phyloP scores from a whole-genome alignment of 306 rosid genomes.

The Cicer bijugum region DNA sequence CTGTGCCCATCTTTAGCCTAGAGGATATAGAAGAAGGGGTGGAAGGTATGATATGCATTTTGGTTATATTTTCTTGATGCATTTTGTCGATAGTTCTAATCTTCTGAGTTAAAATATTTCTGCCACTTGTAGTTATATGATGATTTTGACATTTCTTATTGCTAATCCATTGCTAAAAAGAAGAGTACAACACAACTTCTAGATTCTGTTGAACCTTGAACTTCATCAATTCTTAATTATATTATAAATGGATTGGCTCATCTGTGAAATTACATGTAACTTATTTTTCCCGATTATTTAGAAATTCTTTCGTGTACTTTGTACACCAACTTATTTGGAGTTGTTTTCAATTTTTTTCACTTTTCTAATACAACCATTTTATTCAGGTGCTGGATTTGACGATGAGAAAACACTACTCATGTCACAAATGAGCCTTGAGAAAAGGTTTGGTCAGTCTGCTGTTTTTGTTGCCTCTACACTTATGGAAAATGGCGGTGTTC shows the following conservation, averaged over 20 bases:
- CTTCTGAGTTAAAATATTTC: neutral
- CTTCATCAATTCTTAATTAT: neutral
- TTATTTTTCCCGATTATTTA: neutral
- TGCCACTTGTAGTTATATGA: conserved; percentile 24
- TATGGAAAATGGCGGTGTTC: conserved; percentile 99
- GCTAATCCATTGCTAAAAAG: conserved; percentile 17
- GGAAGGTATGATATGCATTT: conserved; percentile 67
- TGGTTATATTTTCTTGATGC: neutral
- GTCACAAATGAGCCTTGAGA: conserved; percentile 98
- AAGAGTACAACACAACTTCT: neutral
- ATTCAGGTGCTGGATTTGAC: conserved; percentile 89
- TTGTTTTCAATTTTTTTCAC: conserved; percentile 29
- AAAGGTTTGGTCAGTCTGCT: conserved; percentile 93
- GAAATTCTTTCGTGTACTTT: neutral
- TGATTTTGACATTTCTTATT: conserved; percentile 21
- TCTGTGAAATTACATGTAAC: conserved; percentile 19
- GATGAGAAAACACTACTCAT: conserved; percentile 89
- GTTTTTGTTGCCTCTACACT: conserved; percentile 97
- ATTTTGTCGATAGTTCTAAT: conserved; percentile 25
- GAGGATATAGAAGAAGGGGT: conserved; percentile 97
- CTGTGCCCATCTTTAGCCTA: conserved; percentile 81
- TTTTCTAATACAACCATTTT: neutral
- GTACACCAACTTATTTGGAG: neutral
- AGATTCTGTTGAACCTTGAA: conserved; percentile 15
- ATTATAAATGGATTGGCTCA: conserved; percentile 8